These are phyloP conservation scores for Phytophthora macrochlamydospora DNA, from an alignment of 352 stramenopile genomes.

Conservation along the genomic window DNA sequence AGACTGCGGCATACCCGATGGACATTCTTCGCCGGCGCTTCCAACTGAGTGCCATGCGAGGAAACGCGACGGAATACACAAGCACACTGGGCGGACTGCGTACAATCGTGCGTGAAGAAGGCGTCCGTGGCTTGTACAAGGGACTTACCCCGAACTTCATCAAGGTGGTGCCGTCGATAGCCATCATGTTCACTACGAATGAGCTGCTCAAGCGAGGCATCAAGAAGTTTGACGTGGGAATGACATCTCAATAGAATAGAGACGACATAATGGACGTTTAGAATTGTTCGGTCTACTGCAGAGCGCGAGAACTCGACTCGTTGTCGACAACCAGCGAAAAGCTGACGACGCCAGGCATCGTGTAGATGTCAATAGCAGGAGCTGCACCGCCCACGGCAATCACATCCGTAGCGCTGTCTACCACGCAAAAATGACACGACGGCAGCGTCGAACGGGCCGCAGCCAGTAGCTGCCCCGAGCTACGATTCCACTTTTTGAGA, in stretches of 20 bases:
- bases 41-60: slow-evolving; percentile 61
- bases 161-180: slow-evolving; percentile 80
- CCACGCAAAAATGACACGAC: slow-evolving; percentile 73
- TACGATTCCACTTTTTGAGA: slow-evolving; percentile 83
- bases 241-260: background rate
- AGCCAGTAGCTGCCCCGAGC: slow-evolving; percentile 61
- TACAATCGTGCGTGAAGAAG: slow-evolving; percentile 57
- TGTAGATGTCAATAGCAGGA: slow-evolving; percentile 73
- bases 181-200: slow-evolving; percentile 86
- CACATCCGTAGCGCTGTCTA: slow-evolving; percentile 62
- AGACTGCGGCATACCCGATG: slow-evolving; percentile 79
- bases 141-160: slow-evolving; percentile 73
- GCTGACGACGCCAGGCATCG: slow-evolving; percentile 83
- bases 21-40: slow-evolving; percentile 77
- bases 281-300: background rate
- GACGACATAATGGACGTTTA: slow-evolving; percentile 8
- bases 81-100: slow-evolving; percentile 56
- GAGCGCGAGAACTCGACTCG: slow-evolving; percentile 16
- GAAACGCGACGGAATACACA: slow-evolving; percentile 39
- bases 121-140: slow-evolving; percentile 69
- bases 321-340: slow-evolving; percentile 70
- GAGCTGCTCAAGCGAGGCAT: slow-evolving; percentile 64
- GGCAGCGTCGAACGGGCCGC: slow-evolving; percentile 55
- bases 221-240: slow-evolving; percentile 28
- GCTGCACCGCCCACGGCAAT: slow-evolving; percentile 69